phyloP scores from a whole-genome alignment of 106 monocot species.

The Agapanthus africanus region DNA sequence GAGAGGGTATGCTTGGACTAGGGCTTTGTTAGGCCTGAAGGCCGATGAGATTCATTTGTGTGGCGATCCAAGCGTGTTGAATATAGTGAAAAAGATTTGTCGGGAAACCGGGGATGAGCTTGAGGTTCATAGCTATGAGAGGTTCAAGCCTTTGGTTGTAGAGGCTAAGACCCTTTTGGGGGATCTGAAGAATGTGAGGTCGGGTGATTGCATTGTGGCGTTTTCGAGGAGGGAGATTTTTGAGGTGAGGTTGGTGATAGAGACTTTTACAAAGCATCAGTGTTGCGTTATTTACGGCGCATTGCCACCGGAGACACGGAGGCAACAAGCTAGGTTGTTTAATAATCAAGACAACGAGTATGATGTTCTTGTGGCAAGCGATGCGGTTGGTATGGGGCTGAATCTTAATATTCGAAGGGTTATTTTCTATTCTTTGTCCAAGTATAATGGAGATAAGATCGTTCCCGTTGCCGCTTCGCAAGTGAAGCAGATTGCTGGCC shows the following conservation, averaged over 20 bases:
- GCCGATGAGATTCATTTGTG: constrained; percentile 97
- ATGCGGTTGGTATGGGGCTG: constrained; percentile 95
- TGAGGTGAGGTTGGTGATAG: constrained; percentile 86
- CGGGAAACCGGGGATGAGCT: constrained; percentile 77
- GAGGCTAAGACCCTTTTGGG: constrained; percentile 84
- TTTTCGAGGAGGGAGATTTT: constrained; percentile 95
- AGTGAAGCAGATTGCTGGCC: constrained; percentile 94
- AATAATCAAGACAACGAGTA: constrained; percentile 80
- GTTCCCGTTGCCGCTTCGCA: constrained; percentile 66
- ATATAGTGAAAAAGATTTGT: constrained; percentile 65
- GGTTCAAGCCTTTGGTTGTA: constrained; percentile 92
- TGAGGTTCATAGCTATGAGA: constrained; percentile 48
- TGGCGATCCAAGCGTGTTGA: constrained; percentile 85
- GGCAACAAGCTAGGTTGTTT: constrained; percentile 80
- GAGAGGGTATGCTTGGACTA: constrained; percentile 82
- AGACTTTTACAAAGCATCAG: constrained; percentile 73
- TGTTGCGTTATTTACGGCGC: constrained; percentile 98
- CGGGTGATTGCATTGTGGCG: constrained; percentile 92
- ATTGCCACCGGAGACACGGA: constrained; percentile 80
- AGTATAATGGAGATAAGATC: constrained; percentile 84
- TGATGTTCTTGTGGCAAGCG: constrained; percentile 88
- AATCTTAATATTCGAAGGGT: constrained; percentile 93
- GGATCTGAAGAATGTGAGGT: constrained; percentile 62
- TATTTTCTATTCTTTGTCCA: constrained; percentile 69
- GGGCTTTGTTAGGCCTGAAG: constrained; percentile 80